Percentiles rank a stretch among this genome's conserved stretches.
These are phyloP conservation scores for Alternaria infectoria DNA, from an alignment of 2,329 filamentous ascomycete genomes.

Conservation along the genomic window DNA sequence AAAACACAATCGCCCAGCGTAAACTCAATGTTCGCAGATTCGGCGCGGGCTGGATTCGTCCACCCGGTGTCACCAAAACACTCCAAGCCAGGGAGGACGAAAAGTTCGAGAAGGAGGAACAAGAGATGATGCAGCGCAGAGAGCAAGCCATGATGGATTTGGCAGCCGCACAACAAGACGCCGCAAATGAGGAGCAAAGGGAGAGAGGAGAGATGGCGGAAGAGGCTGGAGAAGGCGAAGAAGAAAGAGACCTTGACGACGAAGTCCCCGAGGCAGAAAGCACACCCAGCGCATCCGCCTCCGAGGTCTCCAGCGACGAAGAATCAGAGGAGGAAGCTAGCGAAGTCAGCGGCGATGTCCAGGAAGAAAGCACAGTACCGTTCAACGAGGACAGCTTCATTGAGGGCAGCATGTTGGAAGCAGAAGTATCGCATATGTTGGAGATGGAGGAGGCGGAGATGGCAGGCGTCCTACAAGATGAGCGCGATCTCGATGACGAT, in stretches of 20 bases:
- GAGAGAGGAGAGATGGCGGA: conserved; percentile 51
- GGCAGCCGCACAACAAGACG: conserved; percentile 62
- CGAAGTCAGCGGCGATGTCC: conserved; percentile 29
- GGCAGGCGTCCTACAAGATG: conserved; percentile 55
- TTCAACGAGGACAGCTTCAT: conserved; percentile 59
- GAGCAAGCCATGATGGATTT: conserved; percentile 77
- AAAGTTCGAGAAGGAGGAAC: conserved; percentile 84
- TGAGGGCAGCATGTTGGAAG: conserved; percentile 52
- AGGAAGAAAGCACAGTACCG: conserved; percentile 46
- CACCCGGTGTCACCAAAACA: conserved; percentile 86
- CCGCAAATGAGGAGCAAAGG: conserved; percentile 46
- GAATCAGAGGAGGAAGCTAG: conserved; percentile 16
- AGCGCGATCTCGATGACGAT: conserved; percentile 58
- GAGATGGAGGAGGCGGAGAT: conserved; percentile 56
- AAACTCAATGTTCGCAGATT: conserved; percentile 85
- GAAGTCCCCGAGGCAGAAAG: conserved; percentile 48
- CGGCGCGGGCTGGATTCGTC: conserved; percentile 87
- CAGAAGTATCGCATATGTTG: conserved; percentile 47
- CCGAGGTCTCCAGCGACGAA: conserved; percentile 43
- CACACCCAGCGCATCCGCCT: conserved; percentile 27
- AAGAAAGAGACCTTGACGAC: conserved; percentile 50
- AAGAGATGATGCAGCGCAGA: conserved; percentile 73
- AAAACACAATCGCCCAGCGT: conserved; percentile 75
- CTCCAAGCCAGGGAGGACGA: conserved; percentile 91
- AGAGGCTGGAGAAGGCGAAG: conserved; percentile 24